Base-by-base conservation (phyloP, 306 rosid genomes). In the Carpinus viminea region DNA sequence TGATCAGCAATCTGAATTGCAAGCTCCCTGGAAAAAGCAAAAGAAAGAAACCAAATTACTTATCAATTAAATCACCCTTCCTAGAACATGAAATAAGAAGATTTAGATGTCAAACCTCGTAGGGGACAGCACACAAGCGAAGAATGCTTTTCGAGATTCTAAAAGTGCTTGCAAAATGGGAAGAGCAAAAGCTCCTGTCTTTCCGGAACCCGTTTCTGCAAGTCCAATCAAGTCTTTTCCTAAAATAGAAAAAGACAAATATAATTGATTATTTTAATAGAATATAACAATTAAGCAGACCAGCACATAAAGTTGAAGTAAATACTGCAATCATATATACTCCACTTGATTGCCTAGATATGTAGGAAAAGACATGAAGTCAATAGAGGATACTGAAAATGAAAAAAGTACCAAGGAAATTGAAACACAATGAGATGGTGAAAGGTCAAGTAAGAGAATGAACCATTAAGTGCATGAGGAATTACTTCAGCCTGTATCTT, bases 191-290 rank as follows among this genome's bases (percentile, higher is more conserved):
- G 98, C 98, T 52, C 95, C 98, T 41, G 97, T 94, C 75, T 94
- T 94, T 26, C 98, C 98, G 4, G 98, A 94, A 60, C 97, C 98
- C 0, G 97, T 94, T 81, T 91, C 93, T 2, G 98, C 97, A 75
- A 94, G 95, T 82, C 93, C 98, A 59, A 94, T 92, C 78, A 94
- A 81, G 82, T 94, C 98, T 73, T 92, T 94, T 78, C 98, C 98
- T 93, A 3, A 34, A 85, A 80, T 34, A 38, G 41, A 52, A 72
- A 73, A 75, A 74, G 18, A 38, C 7, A 28, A 31, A 43, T 16
- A 83, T 51, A 78, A 61, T 11, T 38, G 4, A 55, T 26, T 55
- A 55, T 55, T 55, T n/a, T 54, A n/a, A n/a, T 55, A 7, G n/a
- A 55, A 20, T 18, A 55, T 10, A 55, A 55, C 21, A n/a, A 55